Base-by-base conservation (phyloP, 139 green algal genomes). In the Limnomonas spitsbergensis region DNA sequence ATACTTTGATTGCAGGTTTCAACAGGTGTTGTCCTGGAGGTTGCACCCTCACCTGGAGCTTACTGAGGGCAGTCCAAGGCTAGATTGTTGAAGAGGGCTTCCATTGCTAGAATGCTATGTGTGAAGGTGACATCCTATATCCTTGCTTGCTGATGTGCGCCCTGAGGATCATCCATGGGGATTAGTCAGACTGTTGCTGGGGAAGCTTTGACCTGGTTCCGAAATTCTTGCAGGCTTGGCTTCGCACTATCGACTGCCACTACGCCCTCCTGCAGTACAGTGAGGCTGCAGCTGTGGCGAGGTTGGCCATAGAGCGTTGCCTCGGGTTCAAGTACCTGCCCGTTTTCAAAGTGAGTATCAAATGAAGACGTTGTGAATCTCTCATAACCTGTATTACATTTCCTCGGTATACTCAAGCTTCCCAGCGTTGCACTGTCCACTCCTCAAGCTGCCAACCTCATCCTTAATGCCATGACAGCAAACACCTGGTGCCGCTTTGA, bases 211-310 rank as follows among this genome's bases (percentile, higher is more conserved):
- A n/a, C 47, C 14, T 61, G 47, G 20, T 61, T 61, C 14, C 47
- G 14, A 61, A 29, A 61, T 61, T 61, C 47, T 61, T 61, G 47
- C 47, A 61, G 47, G 47, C 47, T 61, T 61, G 47, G 47, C 47
- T 61, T 14, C 14, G 47, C 14, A 20, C 47, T 20, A 20, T 61
- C 14, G 47, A 61, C 20, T 61, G 47, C 20, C 47, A 61, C 47
- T 61, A 61, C 20, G 47, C 47, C 47, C 20, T 61, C 14, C 14
- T 29, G 47, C 47, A 61, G 47, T 61, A 61, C 20, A 20, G 14
- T 14, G 47, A 14, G 20, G 47, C 47, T 29, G 47, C 47, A 29
- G 47, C 47, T 29, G 14, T 61, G 14, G 20, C 47, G 14, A 61
- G 47, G 47, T 20, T 61, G 14, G 47, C 47, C 14, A 20, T 61